phyloP scores from a whole-genome alignment of 2,329 filamentous ascomycete species.

The Monilinia fructicola region DNA sequence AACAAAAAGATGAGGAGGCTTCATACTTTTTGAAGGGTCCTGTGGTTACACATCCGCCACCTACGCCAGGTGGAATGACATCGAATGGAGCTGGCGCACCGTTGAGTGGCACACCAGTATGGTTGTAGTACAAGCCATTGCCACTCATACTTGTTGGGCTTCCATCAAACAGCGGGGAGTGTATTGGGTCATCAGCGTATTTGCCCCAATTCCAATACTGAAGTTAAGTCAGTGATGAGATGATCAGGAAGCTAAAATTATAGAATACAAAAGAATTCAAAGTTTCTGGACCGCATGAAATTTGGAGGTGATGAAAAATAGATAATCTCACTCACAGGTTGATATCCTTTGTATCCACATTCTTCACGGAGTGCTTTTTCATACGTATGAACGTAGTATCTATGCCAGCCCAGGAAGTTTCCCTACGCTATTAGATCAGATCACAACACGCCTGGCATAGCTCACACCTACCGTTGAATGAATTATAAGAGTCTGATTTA shows the following conservation, averaged over 20 bases:
- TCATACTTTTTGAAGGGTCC: slow-evolving; percentile 47
- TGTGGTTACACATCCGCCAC: slow-evolving; percentile 54
- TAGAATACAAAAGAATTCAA: neutral
- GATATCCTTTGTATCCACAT: slow-evolving; percentile 46
- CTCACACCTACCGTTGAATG: slow-evolving; percentile 31
- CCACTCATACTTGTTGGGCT: slow-evolving; percentile 51
- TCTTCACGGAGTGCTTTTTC: slow-evolving; percentile 45
- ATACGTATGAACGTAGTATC: slow-evolving; percentile 45
- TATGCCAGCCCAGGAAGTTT: slow-evolving; percentile 47
- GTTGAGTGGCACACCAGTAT: slow-evolving; percentile 30
- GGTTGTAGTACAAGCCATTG: slow-evolving; percentile 44
- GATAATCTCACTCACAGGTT: slow-evolving; percentile 38
- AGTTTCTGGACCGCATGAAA: no score
- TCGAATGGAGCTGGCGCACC: slow-evolving; percentile 28
- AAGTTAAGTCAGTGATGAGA: neutral
- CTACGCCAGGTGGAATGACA: slow-evolving; percentile 46
- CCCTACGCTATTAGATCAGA: slow-evolving; percentile 13
- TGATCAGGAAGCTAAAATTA: neutral
- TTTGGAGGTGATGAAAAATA: neutral
- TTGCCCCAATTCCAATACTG: slow-evolving; percentile 49
- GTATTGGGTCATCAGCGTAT: slow-evolving; percentile 45
- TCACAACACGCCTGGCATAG: slow-evolving; percentile 24
- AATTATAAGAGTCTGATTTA: slow-evolving; percentile 37
- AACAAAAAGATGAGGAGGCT: neutral
- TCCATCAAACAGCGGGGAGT: slow-evolving; percentile 56